Evolutionary conservation across 768 basidiomycete species (phyloP), one percentile per base, ranked within the genome.

Genomic region (Gloeostereum incarnatum): DNA sequence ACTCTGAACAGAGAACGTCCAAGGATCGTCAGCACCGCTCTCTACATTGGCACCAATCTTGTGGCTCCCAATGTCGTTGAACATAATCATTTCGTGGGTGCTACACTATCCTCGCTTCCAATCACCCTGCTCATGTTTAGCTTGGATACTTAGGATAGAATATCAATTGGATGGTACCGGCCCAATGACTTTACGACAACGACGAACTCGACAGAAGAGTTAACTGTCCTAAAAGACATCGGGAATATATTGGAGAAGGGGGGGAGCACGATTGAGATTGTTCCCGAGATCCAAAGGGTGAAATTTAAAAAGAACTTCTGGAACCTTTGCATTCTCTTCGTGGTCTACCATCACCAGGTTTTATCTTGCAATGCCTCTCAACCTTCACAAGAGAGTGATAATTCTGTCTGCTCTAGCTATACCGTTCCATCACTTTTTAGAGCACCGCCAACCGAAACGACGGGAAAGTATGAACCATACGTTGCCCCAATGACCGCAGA

Each of bases 291-390:
- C n/a, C 78, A 78, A 48, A 64, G 76, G 10, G 52, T 61, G 45
- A 81, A 79, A 49, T 82, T 71, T 43, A 45, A 57, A 2, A 82
- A 82, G 59, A 79, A 79, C 46, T 65, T 78, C 33, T 79, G 73
- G 78, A 81, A 79, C 46, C 59, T 75, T 33, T n/a, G 61, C 62
- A 1, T 71, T 80, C 45, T 68, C 75, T 1, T 66, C 71, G 6
- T 57, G 69, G 38, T 50, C 75, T 0, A 71, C 75, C 0, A 61
- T 81, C 25, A 67, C 70, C 0, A 58, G 66, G 53, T 66, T n/a
- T n/a, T n/a, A 47, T 13, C 56, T 48, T 11, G 13, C 5, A 7
- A 21, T 9, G 14, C 31, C 14, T 22, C 21, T 24, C 17, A 35
- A 25, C 29, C n/a, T 8, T 40, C 32, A 13, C 11, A 23, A 38